phyloP scores from a whole-genome alignment of 2,329 filamentous ascomycete species.

The Coleophoma eucalyptorum region DNA sequence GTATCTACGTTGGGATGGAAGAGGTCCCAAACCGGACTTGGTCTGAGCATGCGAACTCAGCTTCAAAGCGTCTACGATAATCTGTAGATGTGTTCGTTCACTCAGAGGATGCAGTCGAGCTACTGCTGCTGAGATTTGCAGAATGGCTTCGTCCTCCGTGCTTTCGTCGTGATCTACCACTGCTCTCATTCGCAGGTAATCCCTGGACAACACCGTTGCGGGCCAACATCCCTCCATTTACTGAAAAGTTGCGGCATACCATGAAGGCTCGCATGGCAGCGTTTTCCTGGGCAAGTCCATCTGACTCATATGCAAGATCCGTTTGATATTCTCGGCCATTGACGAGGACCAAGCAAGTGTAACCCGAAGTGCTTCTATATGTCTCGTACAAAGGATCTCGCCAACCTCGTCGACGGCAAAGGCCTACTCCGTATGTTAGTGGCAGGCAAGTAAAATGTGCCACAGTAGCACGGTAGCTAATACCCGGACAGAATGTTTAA shows the following conservation, averaged over 20 bases:
- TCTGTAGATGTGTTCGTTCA: slow-evolving; percentile 12
- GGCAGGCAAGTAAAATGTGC: slow-evolving; percentile 10
- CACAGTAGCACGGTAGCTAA: slow-evolving; percentile 3
- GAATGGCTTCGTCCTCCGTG: slow-evolving; percentile 26
- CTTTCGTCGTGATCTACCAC: slow-evolving; percentile 23
- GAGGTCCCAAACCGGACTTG: no score
- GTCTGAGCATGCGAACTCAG: no score
- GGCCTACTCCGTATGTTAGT: slow-evolving; percentile 54
- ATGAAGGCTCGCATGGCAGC: slow-evolving; percentile 95
- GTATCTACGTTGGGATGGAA: no score
- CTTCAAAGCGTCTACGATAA: no score
- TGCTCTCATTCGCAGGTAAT: slow-evolving; percentile 44
- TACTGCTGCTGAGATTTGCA: slow-evolving; percentile 29
- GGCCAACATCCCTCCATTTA: slow-evolving; percentile 88
- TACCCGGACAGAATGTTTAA: slow-evolving; percentile 1
- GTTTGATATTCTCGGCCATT: slow-evolving; percentile 97
- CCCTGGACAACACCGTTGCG: slow-evolving; percentile 67
- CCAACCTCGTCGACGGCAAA: slow-evolving; percentile 94
- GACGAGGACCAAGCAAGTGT: slow-evolving; percentile 86
- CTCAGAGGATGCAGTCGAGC: slow-evolving; percentile 27
- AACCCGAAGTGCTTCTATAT: slow-evolving; percentile 70
- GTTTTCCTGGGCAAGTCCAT: slow-evolving; percentile 82
- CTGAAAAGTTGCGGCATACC: slow-evolving; percentile 95
- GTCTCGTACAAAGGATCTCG: slow-evolving; percentile 85
- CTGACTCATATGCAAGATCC: slow-evolving; percentile 78